phyloP scores from a whole-genome alignment of 495 filamentous ascomycete genomes.

The Xylona heveae region DNA sequence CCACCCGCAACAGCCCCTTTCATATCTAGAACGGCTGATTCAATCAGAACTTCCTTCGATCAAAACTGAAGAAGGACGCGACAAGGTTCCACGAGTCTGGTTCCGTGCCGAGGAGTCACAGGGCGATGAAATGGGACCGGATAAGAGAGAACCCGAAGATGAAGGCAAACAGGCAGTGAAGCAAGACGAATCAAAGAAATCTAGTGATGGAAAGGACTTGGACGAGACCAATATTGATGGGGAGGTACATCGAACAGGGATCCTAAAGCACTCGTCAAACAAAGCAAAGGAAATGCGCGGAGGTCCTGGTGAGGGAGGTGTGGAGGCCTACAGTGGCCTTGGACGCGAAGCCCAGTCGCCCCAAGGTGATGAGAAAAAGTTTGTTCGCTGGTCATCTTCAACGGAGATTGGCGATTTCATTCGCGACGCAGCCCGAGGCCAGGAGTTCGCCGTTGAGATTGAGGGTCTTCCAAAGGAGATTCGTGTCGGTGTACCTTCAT shows the following conservation, averaged over 20 bases:
- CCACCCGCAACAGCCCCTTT: conserved; percentile 83
- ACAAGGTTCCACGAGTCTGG: conserved; percentile 49
- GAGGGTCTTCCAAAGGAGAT: conserved; percentile 50
- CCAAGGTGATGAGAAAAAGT: conserved; percentile 21
- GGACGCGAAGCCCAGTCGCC: conserved; percentile 27
- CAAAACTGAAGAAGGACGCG: conserved; percentile 28
- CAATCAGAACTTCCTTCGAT: conserved; percentile 71
- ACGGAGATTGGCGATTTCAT: conserved; percentile 95
- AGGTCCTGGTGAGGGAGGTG: conserved; percentile 25
- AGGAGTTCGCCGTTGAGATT: conserved; percentile 71
- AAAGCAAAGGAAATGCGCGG: conserved; percentile 11
- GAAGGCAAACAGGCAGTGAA: conserved; percentile 13
- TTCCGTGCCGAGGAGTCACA: conserved; percentile 63
- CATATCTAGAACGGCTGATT: conserved; percentile 76
- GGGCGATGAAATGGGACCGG: conserved; percentile 28
- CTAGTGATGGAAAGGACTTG: too few relatives aligned
- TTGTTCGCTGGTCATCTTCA: conserved; percentile 76
- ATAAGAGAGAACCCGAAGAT: conserved; percentile 15
- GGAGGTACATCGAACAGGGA: conserved; percentile 23
- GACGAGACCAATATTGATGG: conserved; percentile 28
- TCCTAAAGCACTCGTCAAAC: conserved; percentile 14
- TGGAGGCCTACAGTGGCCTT: conserved; percentile 37
- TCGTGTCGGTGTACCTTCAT: conserved; percentile 61
- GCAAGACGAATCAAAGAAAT: too few relatives aligned
- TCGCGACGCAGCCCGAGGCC: conserved; percentile 62